These are phyloP conservation scores for Aethionema arabicum DNA, from an alignment of 345 rosid species.

Conservation along the genomic window DNA sequence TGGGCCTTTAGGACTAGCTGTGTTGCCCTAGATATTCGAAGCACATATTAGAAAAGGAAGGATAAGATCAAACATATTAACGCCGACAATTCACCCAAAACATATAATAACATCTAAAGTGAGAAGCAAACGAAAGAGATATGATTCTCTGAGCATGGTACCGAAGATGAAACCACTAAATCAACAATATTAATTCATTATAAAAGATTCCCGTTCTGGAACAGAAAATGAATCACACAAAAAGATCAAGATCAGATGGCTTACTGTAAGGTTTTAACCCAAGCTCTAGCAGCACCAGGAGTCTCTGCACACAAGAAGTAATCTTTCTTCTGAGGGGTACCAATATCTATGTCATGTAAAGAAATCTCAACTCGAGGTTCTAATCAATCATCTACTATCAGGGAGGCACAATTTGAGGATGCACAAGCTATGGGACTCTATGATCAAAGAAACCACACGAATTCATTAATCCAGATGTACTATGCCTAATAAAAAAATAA, in stretches of 20 bases:
- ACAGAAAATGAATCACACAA: slow-evolving; percentile 1
- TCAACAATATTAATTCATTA: not conserved
- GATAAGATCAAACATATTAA: not conserved
- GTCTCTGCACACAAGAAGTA: slow-evolving; percentile 97
- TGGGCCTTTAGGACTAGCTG: slow-evolving; percentile 94
- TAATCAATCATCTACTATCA: slow-evolving; percentile 1
- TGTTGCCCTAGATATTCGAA: slow-evolving; percentile 56
- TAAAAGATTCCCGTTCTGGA: too few species aligned
- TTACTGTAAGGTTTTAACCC: slow-evolving; percentile 96
- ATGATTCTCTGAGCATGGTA: not conserved
- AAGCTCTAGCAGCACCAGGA: slow-evolving; percentile 96
- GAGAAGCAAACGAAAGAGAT: not conserved
- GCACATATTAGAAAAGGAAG: not conserved
- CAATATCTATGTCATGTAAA: slow-evolving; percentile 67
- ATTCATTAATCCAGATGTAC: not conserved
- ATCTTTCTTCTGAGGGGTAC: slow-evolving; percentile 96
- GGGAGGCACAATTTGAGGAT: slow-evolving; percentile 5
- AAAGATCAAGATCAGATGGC: slow-evolving; percentile 36
- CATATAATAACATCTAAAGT: not conserved
- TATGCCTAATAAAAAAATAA: not conserved
- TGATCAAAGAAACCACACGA: slow-evolving; percentile 7
- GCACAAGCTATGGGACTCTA: slow-evolving; percentile 11
- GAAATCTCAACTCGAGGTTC: slow-evolving; percentile 29
- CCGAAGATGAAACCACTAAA: not conserved
- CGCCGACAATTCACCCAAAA: not conserved